Conservation (phyloP, 139 green algal genomes). For the Marvania coccoides region DNA sequence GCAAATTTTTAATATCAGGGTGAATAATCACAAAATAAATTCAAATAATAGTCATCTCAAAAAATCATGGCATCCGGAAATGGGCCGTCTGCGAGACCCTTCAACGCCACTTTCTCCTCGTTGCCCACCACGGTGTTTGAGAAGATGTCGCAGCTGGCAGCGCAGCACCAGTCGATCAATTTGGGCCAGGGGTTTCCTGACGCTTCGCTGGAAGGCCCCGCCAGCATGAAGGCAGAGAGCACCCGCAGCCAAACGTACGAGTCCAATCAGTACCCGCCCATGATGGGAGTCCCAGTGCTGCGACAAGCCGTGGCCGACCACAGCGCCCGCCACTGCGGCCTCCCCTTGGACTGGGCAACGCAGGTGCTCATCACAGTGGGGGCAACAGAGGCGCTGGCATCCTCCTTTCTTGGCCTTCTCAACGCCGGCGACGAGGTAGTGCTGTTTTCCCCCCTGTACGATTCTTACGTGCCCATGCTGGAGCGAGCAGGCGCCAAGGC, state of each 20-base stretch:
- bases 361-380: conserved; percentile 68
- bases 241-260: neutral
- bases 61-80: too few species aligned
- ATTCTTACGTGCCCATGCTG: conserved; percentile 51
- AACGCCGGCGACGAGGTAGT: conserved; percentile 77
- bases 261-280: conserved; percentile 54
- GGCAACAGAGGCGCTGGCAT: conserved; percentile 71
- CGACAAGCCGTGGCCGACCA: conserved; percentile 60
- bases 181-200: conserved; percentile 69
- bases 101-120: conserved; percentile 17
- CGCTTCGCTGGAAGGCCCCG: conserved; percentile 55
- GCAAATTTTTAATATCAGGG: too few species aligned
- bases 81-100: neutral
- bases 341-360: conserved; percentile 45
- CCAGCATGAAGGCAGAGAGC: conserved; percentile 52
- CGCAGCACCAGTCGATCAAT: conserved; percentile 52
- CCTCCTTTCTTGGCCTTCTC: conserved; percentile 62
- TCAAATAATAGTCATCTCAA: too few species aligned
- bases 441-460: conserved; percentile 74
- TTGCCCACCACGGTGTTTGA: conserved; percentile 51
- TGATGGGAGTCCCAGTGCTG: conserved; percentile 59
- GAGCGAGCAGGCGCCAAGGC: conserved; percentile 26
- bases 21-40: too few species aligned
- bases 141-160: conserved; percentile 40
- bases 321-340: conserved; percentile 28